A percentile compares a stretch with the other conserved stretches of the same genome.
Conservation (phyloP, 1,284 basidiomycete species). For the Boletus holoroseus region DNA sequence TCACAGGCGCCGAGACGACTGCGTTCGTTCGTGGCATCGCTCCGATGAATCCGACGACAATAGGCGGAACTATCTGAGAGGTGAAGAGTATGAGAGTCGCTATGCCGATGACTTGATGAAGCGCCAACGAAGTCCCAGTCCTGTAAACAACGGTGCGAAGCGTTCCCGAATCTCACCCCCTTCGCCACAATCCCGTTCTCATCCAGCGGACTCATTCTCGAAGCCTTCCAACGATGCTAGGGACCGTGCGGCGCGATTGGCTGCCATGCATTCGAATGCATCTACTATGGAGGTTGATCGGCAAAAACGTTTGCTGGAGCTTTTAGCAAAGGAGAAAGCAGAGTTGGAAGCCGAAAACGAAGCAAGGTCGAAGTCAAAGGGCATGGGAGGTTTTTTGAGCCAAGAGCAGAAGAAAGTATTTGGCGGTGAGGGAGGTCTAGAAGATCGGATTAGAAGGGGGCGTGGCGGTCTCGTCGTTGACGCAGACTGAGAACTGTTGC, state of each 20-base stretch:
- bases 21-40: slow-evolving; percentile 35
- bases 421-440: slow-evolving; percentile 67
- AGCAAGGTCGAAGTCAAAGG: slow-evolving; percentile 57
- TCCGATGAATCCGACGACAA: slow-evolving; percentile 49
- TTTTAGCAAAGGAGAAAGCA: slow-evolving; percentile 68
- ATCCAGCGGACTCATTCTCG: slow-evolving; percentile 21
- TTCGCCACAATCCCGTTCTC: slow-evolving; percentile 27
- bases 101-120: slow-evolving; percentile 34
- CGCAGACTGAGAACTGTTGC: slow-evolving; percentile 37
- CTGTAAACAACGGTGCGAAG: slow-evolving; percentile 32
- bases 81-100: slow-evolving; percentile 18
- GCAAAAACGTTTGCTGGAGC: slow-evolving; percentile 55
- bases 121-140: slow-evolving; percentile 46
- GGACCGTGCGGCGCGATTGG: slow-evolving; percentile 76
- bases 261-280: slow-evolving; percentile 80
- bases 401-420: slow-evolving; percentile 75
- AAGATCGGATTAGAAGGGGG: slow-evolving; percentile 67
- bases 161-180: slow-evolving; percentile 40
- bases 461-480: slow-evolving; percentile 58
- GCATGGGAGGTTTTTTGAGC: slow-evolving; percentile 67
- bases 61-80: slow-evolving; percentile 25
- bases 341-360: slow-evolving; percentile 62
- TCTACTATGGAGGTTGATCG: slow-evolving; percentile 57
- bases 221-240: slow-evolving; percentile 33
- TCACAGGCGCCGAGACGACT: slow-evolving; percentile 25